Evolutionary conservation across 768 basidiomycete genomes (phyloP), one percentile per base, ranked within the genome.

Genomic region (Hygrocybe coccinea): DNA sequence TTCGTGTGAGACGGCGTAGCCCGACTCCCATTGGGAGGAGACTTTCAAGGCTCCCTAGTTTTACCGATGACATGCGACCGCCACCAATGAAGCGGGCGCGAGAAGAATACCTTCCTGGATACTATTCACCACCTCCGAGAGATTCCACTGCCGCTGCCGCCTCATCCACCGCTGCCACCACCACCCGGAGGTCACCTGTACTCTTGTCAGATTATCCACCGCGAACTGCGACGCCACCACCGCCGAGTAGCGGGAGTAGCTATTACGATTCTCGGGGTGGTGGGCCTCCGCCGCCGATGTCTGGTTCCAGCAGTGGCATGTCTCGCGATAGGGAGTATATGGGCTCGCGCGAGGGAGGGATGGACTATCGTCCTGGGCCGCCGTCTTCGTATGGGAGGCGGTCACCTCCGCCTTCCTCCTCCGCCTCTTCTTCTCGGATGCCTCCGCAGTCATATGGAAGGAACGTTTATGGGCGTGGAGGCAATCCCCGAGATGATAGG

Each of bases 1-100:
- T 67, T 15, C 73, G 78, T 4, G 71, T 78, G 19, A 72, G 79
- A n/a, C 71, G 60, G 10, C 71, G 78, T 39, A 81, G 79, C 56
- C 71, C 76, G 3, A 80, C 76, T 63, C 74, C 74, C 29, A 58
- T 69, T 38, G 55, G 56, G 2, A 65, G 72, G 33, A 64, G 77
- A 12, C 62, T 8, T 19, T 10, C 69, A 25, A 69, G 66, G 0
- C 68, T 64, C 12, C 54, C 67, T n/a, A 45, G 41, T 14, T 24
- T 41, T 9, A 59, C 67, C 1, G 77, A 76, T 21, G 79, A 77
- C 43, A 21, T 67, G 21, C 70, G 79, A 21, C 79, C 79, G n/a
- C n/a, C n/a, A 6, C 77, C 78, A 2, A 29, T 73, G 46, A 81
- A 80, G 53, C 69, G 80, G 35, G 39, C 69, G 1, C 71, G 79